Conservation (phyloP, 768 basidiomycete species). For the Naematelia encephala region DNA sequence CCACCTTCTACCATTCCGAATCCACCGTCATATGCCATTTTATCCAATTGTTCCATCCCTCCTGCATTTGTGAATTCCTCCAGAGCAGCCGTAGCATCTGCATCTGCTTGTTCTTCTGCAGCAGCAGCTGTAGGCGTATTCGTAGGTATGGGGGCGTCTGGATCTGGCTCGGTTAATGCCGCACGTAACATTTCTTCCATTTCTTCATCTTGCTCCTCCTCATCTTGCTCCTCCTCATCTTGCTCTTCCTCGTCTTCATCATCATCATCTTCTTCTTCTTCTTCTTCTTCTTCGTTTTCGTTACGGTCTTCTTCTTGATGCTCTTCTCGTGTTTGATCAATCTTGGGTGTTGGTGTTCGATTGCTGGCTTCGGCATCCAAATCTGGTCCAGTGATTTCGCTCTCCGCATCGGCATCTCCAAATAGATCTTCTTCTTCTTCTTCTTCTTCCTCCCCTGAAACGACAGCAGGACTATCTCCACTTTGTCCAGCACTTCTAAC, state of each 20-base stretch:
- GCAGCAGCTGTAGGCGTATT: slow-evolving; percentile 1
- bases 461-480: neutral
- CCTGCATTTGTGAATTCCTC: slow-evolving; percentile 5
- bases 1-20: slow-evolving; percentile 25
- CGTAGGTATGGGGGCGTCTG: slow-evolving; percentile 3
- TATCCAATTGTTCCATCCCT: slow-evolving; percentile 2
- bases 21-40: neutral
- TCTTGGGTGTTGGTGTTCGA: neutral
- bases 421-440: slow-evolving; percentile 24
- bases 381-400: neutral
- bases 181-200: slow-evolving; percentile 28
- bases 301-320: slow-evolving; percentile 11
- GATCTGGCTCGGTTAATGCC: slow-evolving; percentile 18
- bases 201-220: slow-evolving; percentile 25
- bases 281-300: slow-evolving; percentile 14
- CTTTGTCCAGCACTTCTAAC: neutral
- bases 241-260: slow-evolving; percentile 15
- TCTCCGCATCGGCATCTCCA: slow-evolving; percentile 14
- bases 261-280: slow-evolving; percentile 19
- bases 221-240: neutral
- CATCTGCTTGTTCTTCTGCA: neutral
- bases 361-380: neutral
- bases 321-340: slow-evolving; percentile 6
- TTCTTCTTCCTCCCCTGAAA: slow-evolving; percentile 5
- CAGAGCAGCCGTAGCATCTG: neutral